Evolutionary conservation across 2,329 filamentous ascomycete species (phyloP).

Genomic region (Colletotrichum somersetense): DNA sequence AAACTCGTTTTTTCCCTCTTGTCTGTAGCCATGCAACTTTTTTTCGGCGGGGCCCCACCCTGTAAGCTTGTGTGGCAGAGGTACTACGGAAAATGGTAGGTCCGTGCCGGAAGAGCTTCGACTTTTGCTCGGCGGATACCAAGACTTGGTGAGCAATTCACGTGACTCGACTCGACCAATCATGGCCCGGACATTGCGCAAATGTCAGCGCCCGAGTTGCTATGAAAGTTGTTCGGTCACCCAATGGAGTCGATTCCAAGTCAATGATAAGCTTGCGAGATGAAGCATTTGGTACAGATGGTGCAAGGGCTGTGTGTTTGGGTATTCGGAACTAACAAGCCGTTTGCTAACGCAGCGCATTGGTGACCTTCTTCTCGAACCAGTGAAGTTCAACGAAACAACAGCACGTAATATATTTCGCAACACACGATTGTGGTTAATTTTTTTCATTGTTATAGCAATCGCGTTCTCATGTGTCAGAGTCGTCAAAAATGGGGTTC

Average conservation of each 20-base stretch:
- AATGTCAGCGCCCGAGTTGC: constrained; percentile 32
- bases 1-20: constrained; percentile 22
- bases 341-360: not conserved
- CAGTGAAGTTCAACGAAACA: not conserved
- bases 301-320: not conserved
- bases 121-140: not conserved
- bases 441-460: not conserved
- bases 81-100: not conserved
- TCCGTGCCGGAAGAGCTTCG: constrained; percentile 27
- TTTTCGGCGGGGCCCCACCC: constrained; percentile 19
- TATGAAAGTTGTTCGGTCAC: not conserved
- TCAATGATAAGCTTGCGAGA: not conserved
- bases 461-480: not conserved
- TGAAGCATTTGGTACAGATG: not conserved
- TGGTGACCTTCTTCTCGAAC: not conserved
- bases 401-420: too few species aligned
- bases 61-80: not conserved
- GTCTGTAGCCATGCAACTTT: constrained; percentile 5
- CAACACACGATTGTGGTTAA: not conserved
- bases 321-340: too few species aligned
- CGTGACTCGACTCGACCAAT: constrained; percentile 6
- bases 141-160: not conserved
- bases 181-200: constrained; percentile 6
- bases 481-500: constrained; percentile 45
- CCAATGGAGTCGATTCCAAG: not conserved